Evolutionary conservation across 108 stramenopile species (phyloP).

Genomic region (Epithemia pelagica): DNA sequence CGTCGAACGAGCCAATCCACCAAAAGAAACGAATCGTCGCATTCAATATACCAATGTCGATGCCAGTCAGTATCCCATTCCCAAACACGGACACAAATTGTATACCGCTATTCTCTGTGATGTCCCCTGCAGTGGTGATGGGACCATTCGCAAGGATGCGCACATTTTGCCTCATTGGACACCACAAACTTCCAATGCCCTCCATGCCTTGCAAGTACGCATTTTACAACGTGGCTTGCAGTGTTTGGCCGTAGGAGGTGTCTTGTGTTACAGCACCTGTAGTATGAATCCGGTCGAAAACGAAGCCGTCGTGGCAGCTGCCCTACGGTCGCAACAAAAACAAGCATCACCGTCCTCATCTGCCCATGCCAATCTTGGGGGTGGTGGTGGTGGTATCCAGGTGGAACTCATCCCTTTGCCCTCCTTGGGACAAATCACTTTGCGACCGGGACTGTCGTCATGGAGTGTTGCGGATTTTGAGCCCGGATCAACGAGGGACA

Average conservation of each 20-base stretch:
- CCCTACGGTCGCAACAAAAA: constrained; percentile 21
- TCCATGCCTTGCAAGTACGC: constrained; percentile 72
- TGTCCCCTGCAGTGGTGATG: constrained; percentile 88
- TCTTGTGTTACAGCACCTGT: constrained; percentile 82
- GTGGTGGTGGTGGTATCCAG: background rate
- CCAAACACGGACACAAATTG: constrained; percentile 21
- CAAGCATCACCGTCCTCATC: background rate
- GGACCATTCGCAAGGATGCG: constrained; percentile 79
- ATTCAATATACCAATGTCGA: constrained; percentile 42
- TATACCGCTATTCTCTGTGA: constrained; percentile 73
- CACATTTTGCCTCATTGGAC: constrained; percentile 72
- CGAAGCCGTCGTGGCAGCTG: constrained; percentile 85
- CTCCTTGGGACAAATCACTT: constrained; percentile 32
- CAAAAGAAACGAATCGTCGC: constrained; percentile 14
- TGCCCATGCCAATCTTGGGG: too few relatives aligned
- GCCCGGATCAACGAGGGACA: too few relatives aligned
- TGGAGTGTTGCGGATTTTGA: constrained; percentile 67
- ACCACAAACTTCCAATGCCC: constrained; percentile 37
- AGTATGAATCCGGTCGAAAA: constrained; percentile 88
- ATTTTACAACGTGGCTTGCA: constrained; percentile 64
- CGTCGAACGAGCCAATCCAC: constrained; percentile 49
- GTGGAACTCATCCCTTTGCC: constrained; percentile 47
- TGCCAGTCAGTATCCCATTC: constrained; percentile 16
- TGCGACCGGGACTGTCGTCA: constrained; percentile 39
- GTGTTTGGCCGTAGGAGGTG: constrained; percentile 61